These are phyloP conservation scores for Tulasnella sp. DNA, from an alignment of 768 basidiomycete species.

Conservation along the genomic window DNA sequence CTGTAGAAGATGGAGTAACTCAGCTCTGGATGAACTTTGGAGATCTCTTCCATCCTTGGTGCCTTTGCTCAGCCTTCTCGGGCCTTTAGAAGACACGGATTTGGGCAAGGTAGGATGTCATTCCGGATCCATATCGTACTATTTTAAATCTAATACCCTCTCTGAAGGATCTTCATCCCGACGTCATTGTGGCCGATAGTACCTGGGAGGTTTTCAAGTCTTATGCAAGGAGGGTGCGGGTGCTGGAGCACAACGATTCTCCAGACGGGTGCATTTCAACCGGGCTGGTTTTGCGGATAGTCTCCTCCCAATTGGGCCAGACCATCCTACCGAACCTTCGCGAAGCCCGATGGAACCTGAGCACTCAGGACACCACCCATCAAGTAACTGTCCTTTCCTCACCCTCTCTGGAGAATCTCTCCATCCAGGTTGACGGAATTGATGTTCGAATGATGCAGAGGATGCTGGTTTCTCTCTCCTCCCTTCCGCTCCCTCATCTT, in stretches of 20 bases:
- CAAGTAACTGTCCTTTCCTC: no score
- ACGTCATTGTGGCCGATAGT: neutral
- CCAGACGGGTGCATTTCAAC: neutral
- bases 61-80: neutral
- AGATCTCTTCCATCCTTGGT: neutral
- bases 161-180: neutral
- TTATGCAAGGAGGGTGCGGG: neutral
- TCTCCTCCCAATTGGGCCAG: neutral
- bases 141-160: neutral
- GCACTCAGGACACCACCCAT: no score
- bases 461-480: no score
- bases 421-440: no score
- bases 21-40: neutral
- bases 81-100: neutral
- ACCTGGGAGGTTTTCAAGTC: neutral
- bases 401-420: no score
- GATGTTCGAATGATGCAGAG: no score
- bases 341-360: neutral
- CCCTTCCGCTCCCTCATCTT: no score
- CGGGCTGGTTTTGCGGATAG: neutral
- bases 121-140: neutral
- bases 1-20: neutral
- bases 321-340: neutral
- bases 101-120: neutral
- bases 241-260: neutral